Base-by-base conservation (phyloP, 805 yeast genomes). In the Lipomyces orientalis region DNA sequence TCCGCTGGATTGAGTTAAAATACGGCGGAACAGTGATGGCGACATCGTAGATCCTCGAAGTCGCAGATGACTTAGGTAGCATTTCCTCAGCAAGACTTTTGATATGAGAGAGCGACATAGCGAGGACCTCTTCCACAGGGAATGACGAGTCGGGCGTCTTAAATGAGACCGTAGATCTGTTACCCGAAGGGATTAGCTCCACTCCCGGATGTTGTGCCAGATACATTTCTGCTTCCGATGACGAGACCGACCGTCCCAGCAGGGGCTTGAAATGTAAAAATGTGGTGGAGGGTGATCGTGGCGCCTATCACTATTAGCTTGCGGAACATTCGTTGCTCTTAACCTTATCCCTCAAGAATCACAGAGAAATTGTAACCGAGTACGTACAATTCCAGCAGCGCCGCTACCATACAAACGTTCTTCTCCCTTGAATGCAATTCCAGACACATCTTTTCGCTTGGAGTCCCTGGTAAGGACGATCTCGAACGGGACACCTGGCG, bases 401-500 rank as follows among this genome's bases (percentile, higher is more conserved):
- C 56, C 52, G 37, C 64, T 55, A 4, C 73, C 73, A 43, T 68
- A 70, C 1, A 71, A 25, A n/a, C 73, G 60, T 54, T 74, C 54
- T 64, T 77, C 71, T 37, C 80, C 73, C 60, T 87, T 85, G 68
- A 93, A 82, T 0, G 90, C 88, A 12, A 95, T 73, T 0, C 96
- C 97, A 3, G 93, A 85, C 4, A 88, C 81, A 74, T 94, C 98
- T 77, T 95, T 95, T 66, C 99, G 84, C 79, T 93, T 91, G 2
- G 97, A 89, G 74, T 95, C 98, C 33, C 91, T 89, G 3, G 98
- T 91, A 69, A 95, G 81, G 14, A 95, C 89, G 54, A 95, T 85
- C 75, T 95, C 98, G 76, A 93, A 88, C 16, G 93, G 90, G 25
- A 92, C 87, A 12, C 93, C 91, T 0, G 98, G 98, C 0, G 97